phyloP scores from a whole-genome alignment of 2,329 filamentous ascomycete genomes.

The Beauveria sp. region DNA sequence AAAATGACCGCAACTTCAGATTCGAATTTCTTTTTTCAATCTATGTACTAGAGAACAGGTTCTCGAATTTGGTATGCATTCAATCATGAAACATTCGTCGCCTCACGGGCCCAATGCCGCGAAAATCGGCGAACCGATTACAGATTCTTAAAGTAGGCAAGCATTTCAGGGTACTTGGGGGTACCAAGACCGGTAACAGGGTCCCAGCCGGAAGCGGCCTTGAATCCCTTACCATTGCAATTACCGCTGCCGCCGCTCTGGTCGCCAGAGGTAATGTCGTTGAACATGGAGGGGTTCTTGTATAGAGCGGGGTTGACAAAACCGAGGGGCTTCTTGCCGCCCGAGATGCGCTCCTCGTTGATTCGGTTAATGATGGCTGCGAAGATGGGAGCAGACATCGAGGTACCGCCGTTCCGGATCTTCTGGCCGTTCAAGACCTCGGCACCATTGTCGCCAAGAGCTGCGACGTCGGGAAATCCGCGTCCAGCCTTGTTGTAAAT shows the following conservation, averaged over 20 bases:
- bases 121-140: neutral
- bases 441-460: conserved; percentile 37
- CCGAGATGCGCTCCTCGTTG: conserved; percentile 13
- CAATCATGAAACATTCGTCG: conserved; percentile 1
- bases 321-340: conserved; percentile 29
- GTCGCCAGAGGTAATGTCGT: conserved; percentile 2
- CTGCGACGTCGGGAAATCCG: conserved; percentile 31
- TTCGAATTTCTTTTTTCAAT: too few relatives aligned
- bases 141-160: neutral
- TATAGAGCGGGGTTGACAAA: conserved; percentile 20
- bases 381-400: conserved; percentile 14
- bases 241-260: neutral
- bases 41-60: too few relatives aligned
- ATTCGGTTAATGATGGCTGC: conserved; percentile 15
- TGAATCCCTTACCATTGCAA: neutral
- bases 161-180: conserved; percentile 10
- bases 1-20: neutral
- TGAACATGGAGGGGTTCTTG: conserved; percentile 7
- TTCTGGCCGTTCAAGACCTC: conserved; percentile 27
- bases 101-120: too few relatives aligned
- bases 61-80: too few relatives aligned
- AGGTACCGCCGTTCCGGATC: conserved; percentile 5
- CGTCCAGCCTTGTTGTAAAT: conserved; percentile 32
- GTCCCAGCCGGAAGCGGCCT: conserved; percentile 9
- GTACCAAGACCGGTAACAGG: conserved; percentile 11